Conservation (phyloP, 1,284 basidiomycete genomes). For the Malassezia restricta region DNA sequence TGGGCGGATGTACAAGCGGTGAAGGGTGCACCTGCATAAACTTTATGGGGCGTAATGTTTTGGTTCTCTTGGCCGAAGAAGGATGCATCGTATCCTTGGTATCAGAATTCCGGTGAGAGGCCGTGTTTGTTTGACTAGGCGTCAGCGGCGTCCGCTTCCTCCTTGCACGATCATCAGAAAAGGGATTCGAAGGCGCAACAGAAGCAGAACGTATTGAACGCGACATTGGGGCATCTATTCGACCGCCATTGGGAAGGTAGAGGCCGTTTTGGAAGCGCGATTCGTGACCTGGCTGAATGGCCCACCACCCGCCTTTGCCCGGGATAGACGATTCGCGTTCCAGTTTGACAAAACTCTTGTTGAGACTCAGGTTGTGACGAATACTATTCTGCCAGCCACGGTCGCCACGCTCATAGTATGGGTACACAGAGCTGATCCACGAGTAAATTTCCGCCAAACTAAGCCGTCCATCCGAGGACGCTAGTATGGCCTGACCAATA, state of each 20-base stretch:
- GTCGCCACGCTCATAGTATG: slow-evolving; percentile 80
- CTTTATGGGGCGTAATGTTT: neutral
- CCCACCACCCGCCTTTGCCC: slow-evolving; percentile 49
- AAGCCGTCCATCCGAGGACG: slow-evolving; percentile 68
- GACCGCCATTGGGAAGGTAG: slow-evolving; percentile 17
- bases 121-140: neutral
- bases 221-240: neutral
- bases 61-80: slow-evolving; percentile 9
- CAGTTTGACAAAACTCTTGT: slow-evolving; percentile 62
- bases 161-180: neutral
- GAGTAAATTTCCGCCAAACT: slow-evolving; percentile 91
- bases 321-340: slow-evolving; percentile 44
- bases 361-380: slow-evolving; percentile 75
- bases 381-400: slow-evolving; percentile 91
- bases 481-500: slow-evolving; percentile 84
- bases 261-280: slow-evolving; percentile 37
- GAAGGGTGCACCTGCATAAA: neutral
- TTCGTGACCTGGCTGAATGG: slow-evolving; percentile 44
- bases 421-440: slow-evolving; percentile 85
- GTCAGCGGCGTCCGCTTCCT: slow-evolving; percentile 8
- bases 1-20: neutral
- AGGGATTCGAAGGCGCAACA: neutral
- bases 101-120: neutral
- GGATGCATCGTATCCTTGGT: neutral
- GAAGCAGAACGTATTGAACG: neutral